A percentile compares a stretch with the other conserved stretches of the same genome.
phyloP scores from a whole-genome alignment of 169 alveolate genomes.

The Plasmodium coatneyi region DNA sequence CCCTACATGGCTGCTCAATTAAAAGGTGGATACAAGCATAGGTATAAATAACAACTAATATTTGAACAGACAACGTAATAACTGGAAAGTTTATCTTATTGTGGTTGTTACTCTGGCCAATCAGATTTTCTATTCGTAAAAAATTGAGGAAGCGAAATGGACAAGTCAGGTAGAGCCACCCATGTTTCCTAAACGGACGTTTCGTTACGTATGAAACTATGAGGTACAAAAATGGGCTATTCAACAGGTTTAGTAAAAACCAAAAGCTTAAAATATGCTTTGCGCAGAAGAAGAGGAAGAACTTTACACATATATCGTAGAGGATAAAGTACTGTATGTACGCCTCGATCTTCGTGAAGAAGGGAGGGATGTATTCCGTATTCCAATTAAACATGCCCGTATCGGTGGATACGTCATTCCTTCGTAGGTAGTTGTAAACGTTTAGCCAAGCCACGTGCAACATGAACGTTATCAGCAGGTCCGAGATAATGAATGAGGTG shows the following conservation, averaged over 20 bases:
- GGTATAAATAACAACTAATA: constrained; percentile 57
- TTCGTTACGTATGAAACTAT: constrained; percentile 16
- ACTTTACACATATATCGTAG: constrained; percentile 49
- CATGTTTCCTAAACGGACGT: background rate
- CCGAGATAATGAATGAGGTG: constrained; percentile 61
- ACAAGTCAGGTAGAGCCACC: constrained; percentile 63
- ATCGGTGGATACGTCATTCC: constrained; percentile 28
- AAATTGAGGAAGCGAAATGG: constrained; percentile 67
- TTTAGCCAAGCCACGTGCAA: constrained; percentile 34
- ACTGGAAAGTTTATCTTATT: constrained; percentile 40
- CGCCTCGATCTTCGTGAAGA: constrained; percentile 44
- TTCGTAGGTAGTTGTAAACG: constrained; percentile 14
- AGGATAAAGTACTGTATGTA: constrained; percentile 58
- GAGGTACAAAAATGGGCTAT: constrained; percentile 69
- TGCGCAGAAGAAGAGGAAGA: constrained; percentile 40
- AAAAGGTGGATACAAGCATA: constrained; percentile 59
- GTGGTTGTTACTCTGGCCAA: constrained; percentile 30
- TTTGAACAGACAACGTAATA: constrained; percentile 34
- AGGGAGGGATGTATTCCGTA: constrained; percentile 29
- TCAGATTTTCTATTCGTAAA: constrained; percentile 51
- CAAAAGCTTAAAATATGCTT: constrained; percentile 60
- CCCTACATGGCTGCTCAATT: constrained; percentile 73
- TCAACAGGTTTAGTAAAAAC: constrained; percentile 44
- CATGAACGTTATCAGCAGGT: constrained; percentile 33
- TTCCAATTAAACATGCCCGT: constrained; percentile 75